Percentiles rank a stretch among this genome's conserved stretches.
These are phyloP conservation scores for Wickerhamiella australiensis DNA, from an alignment of 805 yeast species.

Conservation along the genomic window DNA sequence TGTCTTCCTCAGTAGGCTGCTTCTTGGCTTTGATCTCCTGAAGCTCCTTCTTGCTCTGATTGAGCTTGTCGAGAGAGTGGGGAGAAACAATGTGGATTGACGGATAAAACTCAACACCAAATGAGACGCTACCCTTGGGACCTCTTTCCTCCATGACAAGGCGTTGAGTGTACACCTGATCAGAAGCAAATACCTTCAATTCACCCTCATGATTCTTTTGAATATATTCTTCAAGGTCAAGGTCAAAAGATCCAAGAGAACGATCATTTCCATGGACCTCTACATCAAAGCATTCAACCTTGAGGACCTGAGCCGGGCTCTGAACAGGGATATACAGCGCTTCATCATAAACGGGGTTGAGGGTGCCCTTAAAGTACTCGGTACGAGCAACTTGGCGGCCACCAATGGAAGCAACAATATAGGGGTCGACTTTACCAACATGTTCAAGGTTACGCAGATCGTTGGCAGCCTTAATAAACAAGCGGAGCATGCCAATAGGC, in stretches of 20 bases:
- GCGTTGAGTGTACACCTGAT: conserved; percentile 45
- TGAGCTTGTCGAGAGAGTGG: conserved; percentile 37
- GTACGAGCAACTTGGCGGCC: conserved; percentile 72
- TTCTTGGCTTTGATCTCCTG: conserved; percentile 21
- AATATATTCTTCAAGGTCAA: conserved; percentile 56
- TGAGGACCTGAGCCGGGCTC: conserved; percentile 67
- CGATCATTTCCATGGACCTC: conserved; percentile 71
- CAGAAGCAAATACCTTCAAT: conserved; percentile 46
- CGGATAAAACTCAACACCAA: conserved; percentile 74
- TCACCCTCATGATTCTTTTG: conserved; percentile 49
- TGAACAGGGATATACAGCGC: conserved; percentile 70
- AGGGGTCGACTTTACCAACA: conserved; percentile 88
- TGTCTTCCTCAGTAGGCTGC: conserved; percentile 25
- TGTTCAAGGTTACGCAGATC: conserved; percentile 75
- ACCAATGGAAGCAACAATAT: conserved; percentile 65
- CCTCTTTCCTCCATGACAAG: conserved; percentile 61
- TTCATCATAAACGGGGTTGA: conserved; percentile 79
- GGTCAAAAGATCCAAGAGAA: conserved; percentile 69
- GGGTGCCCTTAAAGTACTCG: conserved; percentile 47
- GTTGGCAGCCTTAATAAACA: conserved; percentile 53
- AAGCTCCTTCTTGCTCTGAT: conserved; percentile 38
- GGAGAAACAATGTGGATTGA: conserved; percentile 64
- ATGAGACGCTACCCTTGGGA: conserved; percentile 70
- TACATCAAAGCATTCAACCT: conserved; percentile 86
- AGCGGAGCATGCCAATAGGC: conserved; percentile 84